Base-by-base conservation (phyloP, 2,329 filamentous ascomycete genomes). In the Talaromyces amestolkiae region DNA sequence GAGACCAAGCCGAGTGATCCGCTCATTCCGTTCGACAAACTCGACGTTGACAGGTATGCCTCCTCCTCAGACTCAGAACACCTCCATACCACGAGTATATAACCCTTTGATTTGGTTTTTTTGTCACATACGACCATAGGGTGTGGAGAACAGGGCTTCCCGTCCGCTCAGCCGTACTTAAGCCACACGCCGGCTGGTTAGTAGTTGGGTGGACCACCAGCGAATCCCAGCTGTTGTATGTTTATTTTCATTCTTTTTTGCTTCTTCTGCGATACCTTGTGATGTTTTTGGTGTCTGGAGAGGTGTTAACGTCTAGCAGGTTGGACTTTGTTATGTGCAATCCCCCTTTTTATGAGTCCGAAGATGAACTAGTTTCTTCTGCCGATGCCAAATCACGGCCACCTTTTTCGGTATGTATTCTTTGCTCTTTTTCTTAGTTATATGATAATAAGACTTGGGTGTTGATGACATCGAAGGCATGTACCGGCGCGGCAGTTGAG, bases 261-360 rank as follows among this genome's bases (percentile, higher is more conserved):
- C 19, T 62, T 59, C 43, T 56, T 39, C n/a, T 41, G 4, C 11
- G 4, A 24, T 31, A 13, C 22, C 22, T 24, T 9, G 27, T 54
- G 27, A 11, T 9, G 6, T 49, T 49, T 54, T 33, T 24, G 24
- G 19, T 45, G 24, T 58, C 13, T 7, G 13, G 24, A 19, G 24
- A 1, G 3, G 45, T 11, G 49, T 37, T 65, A 19, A 63, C 37
- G 33, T n/a, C 24, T 54, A n/a, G 35, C 58, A 64, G 65, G 24
- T 49, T 96, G 51, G 89, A 94, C 74, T 97, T 98, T 75, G 88
- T 87, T 66, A 96, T 98, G 88, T 94, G 90, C 69, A 99, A 99
- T 70, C 95, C 95, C 0, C 95, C 95, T 0, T 99, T 99, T 79
- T 98, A 97, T 80, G 77, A 83, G n/a, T 93, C 91, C 0, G 79